phyloP scores from a whole-genome alignment of 2,329 filamentous ascomycete genomes.

The Ophiostoma quercus region DNA sequence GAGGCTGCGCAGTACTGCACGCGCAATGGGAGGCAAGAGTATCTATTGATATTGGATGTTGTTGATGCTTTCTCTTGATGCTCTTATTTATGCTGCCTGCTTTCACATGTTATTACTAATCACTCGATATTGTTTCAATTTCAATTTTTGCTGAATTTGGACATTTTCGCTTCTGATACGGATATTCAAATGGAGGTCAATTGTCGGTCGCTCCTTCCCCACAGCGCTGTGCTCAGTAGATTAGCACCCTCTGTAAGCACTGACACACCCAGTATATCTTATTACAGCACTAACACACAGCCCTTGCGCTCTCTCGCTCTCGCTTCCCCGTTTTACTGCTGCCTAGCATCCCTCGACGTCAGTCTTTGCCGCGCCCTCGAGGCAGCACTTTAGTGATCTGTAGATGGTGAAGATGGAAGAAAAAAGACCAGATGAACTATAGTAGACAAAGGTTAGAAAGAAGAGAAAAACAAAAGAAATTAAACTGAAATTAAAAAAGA shows the following conservation, averaged over 20 bases:
- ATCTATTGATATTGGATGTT: background rate
- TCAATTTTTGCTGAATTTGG: no score
- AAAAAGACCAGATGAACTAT: background rate
- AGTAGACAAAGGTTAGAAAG: background rate
- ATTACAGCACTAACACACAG: background rate
- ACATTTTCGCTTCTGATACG: background rate
- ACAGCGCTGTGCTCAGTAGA: background rate
- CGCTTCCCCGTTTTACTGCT: slow-evolving; percentile 7
- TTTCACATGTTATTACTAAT: background rate
- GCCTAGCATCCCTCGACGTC: slow-evolving; percentile 11
- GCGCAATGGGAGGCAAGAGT: slow-evolving; percentile 6
- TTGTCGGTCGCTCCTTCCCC: background rate
- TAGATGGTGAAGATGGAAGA: background rate
- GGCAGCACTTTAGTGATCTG: slow-evolving; percentile 1
- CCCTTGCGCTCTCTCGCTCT: background rate
- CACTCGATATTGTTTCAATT: background rate
- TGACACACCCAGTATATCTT: background rate
- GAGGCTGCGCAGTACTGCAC: slow-evolving; percentile 5
- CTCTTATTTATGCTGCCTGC: background rate
- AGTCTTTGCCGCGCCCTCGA: background rate
- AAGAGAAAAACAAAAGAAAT: background rate
- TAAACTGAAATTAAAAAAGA: background rate
- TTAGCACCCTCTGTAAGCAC: no score
- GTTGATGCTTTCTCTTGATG: background rate
- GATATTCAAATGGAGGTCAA: no score